Evolutionary conservation across 2,329 filamentous ascomycete species (phyloP).

Genomic region (Sporothrix brunneoviolacea): DNA sequence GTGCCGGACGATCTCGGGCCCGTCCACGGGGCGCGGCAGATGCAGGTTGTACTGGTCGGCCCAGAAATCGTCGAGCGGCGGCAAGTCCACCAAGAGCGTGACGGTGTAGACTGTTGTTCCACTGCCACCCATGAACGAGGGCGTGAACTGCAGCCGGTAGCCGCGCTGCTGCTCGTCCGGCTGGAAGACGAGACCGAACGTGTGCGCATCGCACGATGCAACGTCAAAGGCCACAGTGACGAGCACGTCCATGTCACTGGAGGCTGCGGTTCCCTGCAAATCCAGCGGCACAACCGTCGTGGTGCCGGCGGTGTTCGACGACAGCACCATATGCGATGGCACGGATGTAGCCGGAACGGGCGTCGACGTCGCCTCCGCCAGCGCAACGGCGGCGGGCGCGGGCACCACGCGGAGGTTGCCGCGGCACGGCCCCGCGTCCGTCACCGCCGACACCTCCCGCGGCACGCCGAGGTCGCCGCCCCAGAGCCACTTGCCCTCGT

Average conservation of each 20-base stretch:
- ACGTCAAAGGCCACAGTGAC: slow-evolving; percentile 18
- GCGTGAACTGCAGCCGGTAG: slow-evolving; percentile 22
- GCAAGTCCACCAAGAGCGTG: slow-evolving; percentile 25
- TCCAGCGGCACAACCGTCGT: slow-evolving; percentile 23
- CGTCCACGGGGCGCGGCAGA: slow-evolving; percentile 27
- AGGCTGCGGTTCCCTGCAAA: too few relatives aligned
- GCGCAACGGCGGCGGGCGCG: slow-evolving; percentile 8
- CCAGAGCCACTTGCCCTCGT: slow-evolving; percentile 32
- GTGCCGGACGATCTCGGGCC: slow-evolving; percentile 30
- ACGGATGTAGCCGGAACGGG: slow-evolving; percentile 16
- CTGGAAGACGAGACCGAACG: slow-evolving; percentile 26
- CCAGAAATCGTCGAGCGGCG: slow-evolving; percentile 33
- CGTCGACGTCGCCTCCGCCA: slow-evolving; percentile 3
- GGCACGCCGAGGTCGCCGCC: slow-evolving; percentile 30
- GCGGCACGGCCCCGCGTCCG: slow-evolving; percentile 10
- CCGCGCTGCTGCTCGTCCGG: slow-evolving; percentile 24
- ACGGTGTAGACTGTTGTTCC: too few relatives aligned
- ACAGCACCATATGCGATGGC: slow-evolving; percentile 10
- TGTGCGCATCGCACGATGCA: slow-evolving; percentile 19
- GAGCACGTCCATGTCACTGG: too few relatives aligned
- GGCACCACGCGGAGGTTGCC: slow-evolving; percentile 24
- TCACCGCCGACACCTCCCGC: slow-evolving; percentile 20
- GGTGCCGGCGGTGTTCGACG: slow-evolving; percentile 19
- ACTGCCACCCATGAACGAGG: too few relatives aligned
- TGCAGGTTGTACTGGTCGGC: slow-evolving; percentile 30